Percentiles rank a stretch among this genome's conserved stretches.
These are phyloP conservation scores for Metschnikowia proteae DNA, from an alignment of 805 yeast genomes.

Conservation along the genomic window DNA sequence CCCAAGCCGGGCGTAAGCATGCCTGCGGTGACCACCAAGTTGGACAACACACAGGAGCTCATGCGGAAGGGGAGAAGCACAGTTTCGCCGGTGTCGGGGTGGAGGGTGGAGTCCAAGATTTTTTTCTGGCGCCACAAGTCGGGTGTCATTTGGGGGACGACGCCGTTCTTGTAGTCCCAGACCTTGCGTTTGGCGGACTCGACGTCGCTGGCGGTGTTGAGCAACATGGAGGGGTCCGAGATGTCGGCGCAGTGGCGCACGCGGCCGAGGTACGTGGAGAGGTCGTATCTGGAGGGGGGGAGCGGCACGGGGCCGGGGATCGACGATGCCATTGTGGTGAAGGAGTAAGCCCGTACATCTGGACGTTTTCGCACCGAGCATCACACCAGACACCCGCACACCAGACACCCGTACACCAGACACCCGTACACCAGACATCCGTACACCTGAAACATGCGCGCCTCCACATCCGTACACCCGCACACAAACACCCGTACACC, in stretches of 20 bases:
- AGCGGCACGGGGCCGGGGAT: slow-evolving; percentile 76
- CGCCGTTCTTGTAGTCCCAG: slow-evolving; percentile 71
- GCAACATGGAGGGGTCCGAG: slow-evolving; percentile 85
- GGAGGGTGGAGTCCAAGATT: slow-evolving; percentile 85
- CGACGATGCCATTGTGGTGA: slow-evolving; percentile 71
- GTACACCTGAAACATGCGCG: neutral
- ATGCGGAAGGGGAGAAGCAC: slow-evolving; percentile 92
- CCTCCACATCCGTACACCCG: neutral
- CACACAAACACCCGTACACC: neutral
- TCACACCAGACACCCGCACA: too few species aligned
- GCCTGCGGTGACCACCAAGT: slow-evolving; percentile 92
- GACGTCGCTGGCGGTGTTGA: slow-evolving; percentile 64
- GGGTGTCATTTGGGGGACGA: slow-evolving; percentile 60
- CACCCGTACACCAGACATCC: neutral
- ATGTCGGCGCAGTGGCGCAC: slow-evolving; percentile 92
- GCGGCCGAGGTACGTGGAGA: slow-evolving; percentile 85
- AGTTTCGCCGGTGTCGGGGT: slow-evolving; percentile 95
- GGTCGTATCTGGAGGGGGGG: slow-evolving; percentile 78
- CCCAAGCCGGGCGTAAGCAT: slow-evolving; percentile 96
- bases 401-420: neutral
- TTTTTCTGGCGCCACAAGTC: slow-evolving; percentile 87
- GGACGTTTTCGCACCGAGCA: neutral
- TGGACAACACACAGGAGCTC: slow-evolving; percentile 93
- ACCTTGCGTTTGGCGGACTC: slow-evolving; percentile 60
- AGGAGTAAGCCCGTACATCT: neutral